phyloP scores from a whole-genome alignment of 257 asterid genomes.

The Salvia rosmarinus region DNA sequence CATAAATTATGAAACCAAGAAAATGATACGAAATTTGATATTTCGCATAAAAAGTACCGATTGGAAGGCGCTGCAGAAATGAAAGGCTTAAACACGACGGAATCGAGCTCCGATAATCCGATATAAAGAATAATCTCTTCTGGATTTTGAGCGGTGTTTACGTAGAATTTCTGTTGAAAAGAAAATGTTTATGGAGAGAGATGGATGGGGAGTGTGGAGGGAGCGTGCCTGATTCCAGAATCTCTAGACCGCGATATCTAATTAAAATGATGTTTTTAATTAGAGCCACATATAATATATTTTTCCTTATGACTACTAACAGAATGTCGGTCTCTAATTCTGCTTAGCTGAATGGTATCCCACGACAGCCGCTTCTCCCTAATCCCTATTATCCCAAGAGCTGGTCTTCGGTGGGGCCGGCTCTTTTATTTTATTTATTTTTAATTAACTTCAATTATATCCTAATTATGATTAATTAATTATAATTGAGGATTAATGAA shows the following conservation, averaged over 20 bases:
- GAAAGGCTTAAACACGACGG: constrained; percentile 22
- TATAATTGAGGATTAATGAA: too few species aligned
- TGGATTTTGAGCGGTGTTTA: neutral
- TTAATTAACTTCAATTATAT: too few species aligned
- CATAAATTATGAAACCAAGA: neutral
- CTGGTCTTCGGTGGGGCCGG: too few species aligned
- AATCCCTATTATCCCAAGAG: too few species aligned
- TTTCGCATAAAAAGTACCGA: constrained; percentile 26
- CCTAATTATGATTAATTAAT: too few species aligned
- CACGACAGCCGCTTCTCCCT: too few species aligned
- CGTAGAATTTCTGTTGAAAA: neutral
- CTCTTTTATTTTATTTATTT: too few species aligned
- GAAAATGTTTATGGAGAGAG: neutral
- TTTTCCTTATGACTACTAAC: too few species aligned
- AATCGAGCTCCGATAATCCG: constrained; percentile 16
- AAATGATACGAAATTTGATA: neutral
- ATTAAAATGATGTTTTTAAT: constrained; percentile 1
- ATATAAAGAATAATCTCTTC: neutral
- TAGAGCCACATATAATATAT: neutral
- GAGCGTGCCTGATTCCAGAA: constrained; percentile 52
- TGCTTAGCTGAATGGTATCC: too few species aligned
- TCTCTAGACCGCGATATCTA: constrained; percentile 18
- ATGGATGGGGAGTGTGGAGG: constrained; percentile 52
- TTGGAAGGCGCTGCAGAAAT: constrained; percentile 8
- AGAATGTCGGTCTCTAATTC: too few species aligned